phyloP scores from a whole-genome alignment of 371 early-diverging fungal species.

The Rhizopus delemar region DNA sequence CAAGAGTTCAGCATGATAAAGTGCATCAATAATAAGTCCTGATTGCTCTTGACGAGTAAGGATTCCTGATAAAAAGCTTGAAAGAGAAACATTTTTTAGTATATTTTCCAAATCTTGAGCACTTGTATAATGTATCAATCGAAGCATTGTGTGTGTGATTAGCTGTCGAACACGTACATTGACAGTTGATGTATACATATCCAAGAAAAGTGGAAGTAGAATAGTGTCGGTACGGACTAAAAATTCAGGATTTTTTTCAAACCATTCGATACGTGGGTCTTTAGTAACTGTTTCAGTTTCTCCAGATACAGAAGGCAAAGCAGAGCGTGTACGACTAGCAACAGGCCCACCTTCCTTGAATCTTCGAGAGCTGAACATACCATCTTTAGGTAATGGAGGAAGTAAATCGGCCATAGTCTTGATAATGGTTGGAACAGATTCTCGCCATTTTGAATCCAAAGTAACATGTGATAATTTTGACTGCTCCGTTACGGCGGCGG shows the following conservation, averaged over 20 bases:
- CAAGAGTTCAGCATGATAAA: slow-evolving; percentile 60
- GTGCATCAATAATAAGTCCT: slow-evolving; percentile 52
- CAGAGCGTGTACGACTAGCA: slow-evolving; percentile 26
- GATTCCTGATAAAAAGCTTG: slow-evolving; percentile 63
- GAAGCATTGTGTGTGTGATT: slow-evolving; percentile 56
- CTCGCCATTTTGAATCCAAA: slow-evolving; percentile 45
- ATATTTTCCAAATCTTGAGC: slow-evolving; percentile 37
- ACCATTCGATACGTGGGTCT: slow-evolving; percentile 45
- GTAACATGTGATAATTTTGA: slow-evolving; percentile 22
- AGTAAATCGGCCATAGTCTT: slow-evolving; percentile 58
- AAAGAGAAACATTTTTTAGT: slow-evolving; percentile 50
- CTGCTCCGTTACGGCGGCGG: slow-evolving; percentile 10
- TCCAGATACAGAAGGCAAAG: slow-evolving; percentile 8
- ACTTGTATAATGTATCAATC: slow-evolving; percentile 50
- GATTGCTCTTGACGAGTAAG: slow-evolving; percentile 64
- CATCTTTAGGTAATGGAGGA: slow-evolving; percentile 66
- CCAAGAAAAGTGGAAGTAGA: slow-evolving; percentile 58
- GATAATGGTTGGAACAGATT: slow-evolving; percentile 41
- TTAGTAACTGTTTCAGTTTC: not conserved
- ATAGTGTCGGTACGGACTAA: slow-evolving; percentile 45
- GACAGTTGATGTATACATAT: slow-evolving; percentile 60
- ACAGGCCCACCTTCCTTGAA: slow-evolving; percentile 31
- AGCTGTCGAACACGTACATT: slow-evolving; percentile 60
- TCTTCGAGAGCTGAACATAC: slow-evolving; percentile 39
- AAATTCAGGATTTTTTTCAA: slow-evolving; percentile 41